Conservation (phyloP, 345 rosid genomes). For the Eutrema heterophyllum region DNA sequence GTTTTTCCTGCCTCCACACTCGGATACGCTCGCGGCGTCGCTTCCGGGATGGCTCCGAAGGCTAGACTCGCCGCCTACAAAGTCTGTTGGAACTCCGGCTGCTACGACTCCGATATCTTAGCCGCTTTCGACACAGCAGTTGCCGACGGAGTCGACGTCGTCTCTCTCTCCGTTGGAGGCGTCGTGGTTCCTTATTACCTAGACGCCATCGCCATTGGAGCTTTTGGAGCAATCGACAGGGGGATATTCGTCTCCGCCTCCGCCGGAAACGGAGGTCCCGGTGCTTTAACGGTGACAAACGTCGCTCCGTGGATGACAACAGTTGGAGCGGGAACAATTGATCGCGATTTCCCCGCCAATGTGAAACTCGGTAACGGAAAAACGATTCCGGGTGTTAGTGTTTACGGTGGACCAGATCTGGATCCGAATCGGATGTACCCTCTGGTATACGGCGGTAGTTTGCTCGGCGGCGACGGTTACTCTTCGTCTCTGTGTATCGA, state of each 20-base stretch:
- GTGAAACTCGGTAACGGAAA: constrained; percentile 71
- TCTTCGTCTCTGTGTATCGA: constrained; percentile 78
- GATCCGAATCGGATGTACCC: constrained; percentile 56
- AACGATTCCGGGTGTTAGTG: constrained; percentile 55
- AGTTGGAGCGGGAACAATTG: constrained; percentile 84
- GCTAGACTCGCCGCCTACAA: constrained; percentile 88
- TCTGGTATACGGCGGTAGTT: constrained; percentile 63
- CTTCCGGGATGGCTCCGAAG: constrained; percentile 93
- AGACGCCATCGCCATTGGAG: constrained; percentile 87
- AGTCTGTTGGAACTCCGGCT: constrained; percentile 91
- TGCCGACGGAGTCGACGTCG: constrained; percentile 75
- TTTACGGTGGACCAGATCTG: constrained; percentile 61
- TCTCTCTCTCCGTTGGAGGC: constrained; percentile 87
- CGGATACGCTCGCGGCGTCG: constrained; percentile 80
- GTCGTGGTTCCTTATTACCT: constrained; percentile 84
- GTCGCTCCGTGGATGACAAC: constrained; percentile 85
- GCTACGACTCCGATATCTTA: constrained; percentile 87
- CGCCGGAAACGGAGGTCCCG: constrained; percentile 95
- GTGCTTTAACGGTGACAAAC: constrained; percentile 71
- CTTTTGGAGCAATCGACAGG: constrained; percentile 68
- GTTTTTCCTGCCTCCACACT: constrained; percentile 72
- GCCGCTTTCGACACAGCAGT: constrained; percentile 87
- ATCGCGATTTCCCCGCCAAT: constrained; percentile 77
- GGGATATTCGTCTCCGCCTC: constrained; percentile 86
- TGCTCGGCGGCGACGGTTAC: constrained; percentile 61